Base-by-base conservation (phyloP, 805 yeast species). In the Tetrapisispora fleetii region DNA sequence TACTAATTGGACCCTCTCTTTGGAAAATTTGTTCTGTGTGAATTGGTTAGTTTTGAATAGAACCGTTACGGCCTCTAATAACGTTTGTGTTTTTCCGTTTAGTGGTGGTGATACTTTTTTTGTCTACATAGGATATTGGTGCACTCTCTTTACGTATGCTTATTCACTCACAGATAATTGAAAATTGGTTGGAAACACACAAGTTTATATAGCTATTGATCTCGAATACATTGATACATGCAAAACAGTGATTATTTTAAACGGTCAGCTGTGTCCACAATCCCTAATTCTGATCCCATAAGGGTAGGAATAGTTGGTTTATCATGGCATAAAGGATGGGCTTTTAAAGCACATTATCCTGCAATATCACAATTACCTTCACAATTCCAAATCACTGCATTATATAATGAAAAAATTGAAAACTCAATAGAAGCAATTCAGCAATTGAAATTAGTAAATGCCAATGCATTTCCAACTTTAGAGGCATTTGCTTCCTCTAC, bases 291-390 rank as follows among this genome's bases (percentile, higher is more conserved):
- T n/a, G 60, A 48, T 16, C 64, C 66, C 2, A 51, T 52, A 10
- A 47, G 59, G 33, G 60, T 62, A 13, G 67, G 67, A 10, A 58
- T 62, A 33, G 52, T 62, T 13, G 67, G 67, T 3, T 42, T 62
- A 22, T 49, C 56, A 3, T 48, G 52, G 16, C 40, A 43, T 30
- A 60, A 58, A 49, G 65, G 65, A 14, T 62, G 67, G 65, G 65
- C 65, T 10, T 49, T 58, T 10, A 62, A 62, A 52, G 57, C 67
- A 1, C 67, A 62, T 40, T 59, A 58, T 47, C 61, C 62, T 0
- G 62, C 64, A 6, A 58, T 62, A 4, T 37, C 54, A 30, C 65
- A 61, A 49, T 45, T 63, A 28, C 56, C 64, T 16, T 60, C 65
- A 4, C 64, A 63, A 49, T 63, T 55, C 49, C 54, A 56, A 40